Evolutionary conservation across 2,329 filamentous ascomycete species (phyloP), one percentile per base, ranked within the genome.

Genomic region (Plectosphaerella cucumerina): DNA sequence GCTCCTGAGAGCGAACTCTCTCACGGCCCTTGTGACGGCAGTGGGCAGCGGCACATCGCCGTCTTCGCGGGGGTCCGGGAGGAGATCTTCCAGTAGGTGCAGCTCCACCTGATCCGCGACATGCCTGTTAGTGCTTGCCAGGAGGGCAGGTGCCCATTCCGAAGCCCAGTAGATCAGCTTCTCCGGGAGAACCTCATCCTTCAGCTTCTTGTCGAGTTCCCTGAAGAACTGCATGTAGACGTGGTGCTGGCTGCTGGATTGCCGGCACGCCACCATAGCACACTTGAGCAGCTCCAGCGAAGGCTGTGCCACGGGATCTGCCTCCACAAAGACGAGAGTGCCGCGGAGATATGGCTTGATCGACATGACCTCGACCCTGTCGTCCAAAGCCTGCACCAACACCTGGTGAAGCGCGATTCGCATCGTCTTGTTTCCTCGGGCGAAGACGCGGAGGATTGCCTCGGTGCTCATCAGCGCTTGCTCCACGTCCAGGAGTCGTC

Each of bases 401-500:
- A 20, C 39, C 39, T 8, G 6, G 9, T 5, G 6, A 17, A 42
- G 39, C 10, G 39, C 17, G 18, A 68, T 46, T 42, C 83, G 80
- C 64, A 84, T 74, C 6, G 69, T 59, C 1, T 70, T 65, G 50
- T 78, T 76, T 18, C 78, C 69, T n/a, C 70, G 66, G 41, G 88
- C 67, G 34, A 90, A 71, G 4, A 75, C 70, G 35, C 66, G 67
- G 46, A 91, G 63, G 48, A 91, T 86, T 12, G 67, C 70, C 47
- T 78, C 72, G 2, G 79, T 82, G 3, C 72, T 71, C 2, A 62
- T 55, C 0, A 67, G 65, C 49, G 82, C 84, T 60, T 85, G 80
- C 55, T 85, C 77, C 46, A 87, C 73, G 18, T 73, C 71, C 23
- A 91, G 72, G 22, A 91, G 72, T 62, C 87, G 89, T 60, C 84